These are phyloP conservation scores for Nicotiana knightiana DNA, from an alignment of 257 asterid species.

Conservation along the genomic window DNA sequence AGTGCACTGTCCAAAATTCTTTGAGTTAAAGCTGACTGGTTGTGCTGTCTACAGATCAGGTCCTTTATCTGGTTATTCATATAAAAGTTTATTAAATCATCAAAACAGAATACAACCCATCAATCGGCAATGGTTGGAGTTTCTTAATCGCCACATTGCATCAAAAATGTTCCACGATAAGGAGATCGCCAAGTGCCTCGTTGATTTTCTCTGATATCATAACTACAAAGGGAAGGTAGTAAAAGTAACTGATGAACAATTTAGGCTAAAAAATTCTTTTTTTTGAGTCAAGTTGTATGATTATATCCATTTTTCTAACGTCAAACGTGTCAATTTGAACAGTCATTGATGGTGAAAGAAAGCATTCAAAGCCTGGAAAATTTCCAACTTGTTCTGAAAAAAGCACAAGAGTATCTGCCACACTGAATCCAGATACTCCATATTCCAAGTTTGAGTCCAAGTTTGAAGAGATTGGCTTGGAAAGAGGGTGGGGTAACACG, in stretches of 20 bases:
- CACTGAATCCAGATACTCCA: slow-evolving; percentile 9
- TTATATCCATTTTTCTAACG: background rate
- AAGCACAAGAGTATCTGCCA: slow-evolving; percentile 22
- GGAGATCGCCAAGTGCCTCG: slow-evolving; percentile 17
- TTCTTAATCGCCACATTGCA: slow-evolving; percentile 28
- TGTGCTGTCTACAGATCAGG: too few relatives aligned
- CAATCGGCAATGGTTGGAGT: slow-evolving; percentile 20
- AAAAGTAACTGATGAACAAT: background rate
- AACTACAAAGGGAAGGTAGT: slow-evolving; percentile 25
- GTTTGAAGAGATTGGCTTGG: slow-evolving; percentile 23
- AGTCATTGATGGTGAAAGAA: slow-evolving; percentile 24
- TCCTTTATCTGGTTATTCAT: too few relatives aligned
- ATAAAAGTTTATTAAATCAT: too few relatives aligned
- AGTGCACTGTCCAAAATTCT: too few relatives aligned
- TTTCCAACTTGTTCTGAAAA: slow-evolving; percentile 13
- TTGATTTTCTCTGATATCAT: slow-evolving; percentile 25
- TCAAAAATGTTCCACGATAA: slow-evolving; percentile 22
- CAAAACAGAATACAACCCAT: too few relatives aligned
- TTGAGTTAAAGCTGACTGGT: too few relatives aligned
- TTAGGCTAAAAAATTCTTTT: too few relatives aligned
- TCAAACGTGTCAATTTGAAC: background rate
- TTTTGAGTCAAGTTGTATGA: background rate
- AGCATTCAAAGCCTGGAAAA: slow-evolving; percentile 7
- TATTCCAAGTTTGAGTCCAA: slow-evolving; percentile 13
- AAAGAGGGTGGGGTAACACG: slow-evolving; percentile 21